A percentile compares a stretch with the other conserved stretches of the same genome.
These are phyloP conservation scores for Suillus occidentalis DNA, from an alignment of 768 basidiomycete species.

Conservation along the genomic window DNA sequence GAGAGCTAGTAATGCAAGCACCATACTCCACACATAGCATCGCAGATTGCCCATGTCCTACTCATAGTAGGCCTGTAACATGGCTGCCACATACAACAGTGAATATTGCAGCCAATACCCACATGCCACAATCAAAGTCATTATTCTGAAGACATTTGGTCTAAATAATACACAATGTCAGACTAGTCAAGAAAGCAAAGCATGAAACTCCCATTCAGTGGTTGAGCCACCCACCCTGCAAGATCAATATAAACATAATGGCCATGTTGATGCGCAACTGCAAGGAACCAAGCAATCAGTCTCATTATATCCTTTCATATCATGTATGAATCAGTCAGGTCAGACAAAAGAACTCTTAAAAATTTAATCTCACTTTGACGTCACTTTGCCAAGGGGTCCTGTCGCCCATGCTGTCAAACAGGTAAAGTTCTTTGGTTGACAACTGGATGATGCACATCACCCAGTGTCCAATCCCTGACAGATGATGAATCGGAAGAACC, in stretches of 20 bases:
- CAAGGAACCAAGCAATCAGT: not conserved
- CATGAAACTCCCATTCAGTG: not conserved
- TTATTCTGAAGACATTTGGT: not conserved
- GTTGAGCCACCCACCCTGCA: not conserved
- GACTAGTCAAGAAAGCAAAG: not conserved
- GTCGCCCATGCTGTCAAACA: not conserved
- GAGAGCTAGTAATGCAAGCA: not conserved
- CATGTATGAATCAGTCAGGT: not conserved
- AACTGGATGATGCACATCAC: conserved; percentile 23
- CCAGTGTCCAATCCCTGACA: conserved; percentile 27
- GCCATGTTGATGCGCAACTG: not conserved
- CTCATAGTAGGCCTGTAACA: not conserved
- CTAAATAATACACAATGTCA: not conserved
- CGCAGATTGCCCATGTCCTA: not conserved
- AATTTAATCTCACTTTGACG: not conserved
- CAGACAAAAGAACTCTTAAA: not conserved
- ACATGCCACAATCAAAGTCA: not conserved
- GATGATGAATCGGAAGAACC: conserved; percentile 38
- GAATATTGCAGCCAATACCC: not conserved
- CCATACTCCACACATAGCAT: not conserved
- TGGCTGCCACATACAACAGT: not conserved
- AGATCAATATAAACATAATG: not conserved
- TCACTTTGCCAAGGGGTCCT: not conserved
- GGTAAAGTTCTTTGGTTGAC: not conserved
- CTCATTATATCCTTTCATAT: not conserved